Base-by-base conservation (phyloP, 2,329 filamentous ascomycete genomes). In the Xylariales sp. region DNA sequence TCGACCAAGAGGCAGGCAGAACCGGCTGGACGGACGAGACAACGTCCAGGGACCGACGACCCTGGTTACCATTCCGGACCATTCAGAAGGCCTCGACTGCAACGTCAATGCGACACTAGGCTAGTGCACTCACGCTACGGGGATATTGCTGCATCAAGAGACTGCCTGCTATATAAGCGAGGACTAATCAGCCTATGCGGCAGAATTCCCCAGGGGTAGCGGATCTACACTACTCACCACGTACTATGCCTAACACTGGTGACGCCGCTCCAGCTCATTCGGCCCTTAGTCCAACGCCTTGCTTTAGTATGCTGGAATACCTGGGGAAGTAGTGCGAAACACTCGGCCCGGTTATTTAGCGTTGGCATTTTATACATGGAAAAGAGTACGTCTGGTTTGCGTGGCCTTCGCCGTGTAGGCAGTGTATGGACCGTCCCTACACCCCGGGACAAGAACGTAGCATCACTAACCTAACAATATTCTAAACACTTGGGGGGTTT, bases 51-150 rank as follows among this genome's bases (percentile, higher is more conserved):
- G 46, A 14, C 23, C 23, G 23, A 23, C 23, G 48, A 18, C 55
- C 54, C 41, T 10, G 23, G 53, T 43, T 43, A 5, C 18, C 36
- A 65, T 54, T 41, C 53, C 57, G 52, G 59, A 59, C 56, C 39
- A 41, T 46, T 5, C 18, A 57, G 61, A 57, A 45, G 46, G 53
- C 36, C 46, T 32, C 39, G 53, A 52, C 64, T 60, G 62, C 32
- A 36, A 58, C 64, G 52, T 28, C 62, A 65, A 62, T 57, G 50
- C 66, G 41, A 57, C 62, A 56, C 62, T 56, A 49, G 45, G 30
- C 49, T 55, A 53, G 39, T 30, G 49, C 43, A 45, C 62, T 36
- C 18, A 23, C 34, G 36, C 52, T 23, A 23, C 46, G 58, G 57
- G 41, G 46, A 48, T 65, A 23, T 50, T 57, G 39, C 62, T 49